These are phyloP conservation scores for Gaultheria prostrata DNA, from an alignment of 148 eudicot species.

Conservation along the genomic window DNA sequence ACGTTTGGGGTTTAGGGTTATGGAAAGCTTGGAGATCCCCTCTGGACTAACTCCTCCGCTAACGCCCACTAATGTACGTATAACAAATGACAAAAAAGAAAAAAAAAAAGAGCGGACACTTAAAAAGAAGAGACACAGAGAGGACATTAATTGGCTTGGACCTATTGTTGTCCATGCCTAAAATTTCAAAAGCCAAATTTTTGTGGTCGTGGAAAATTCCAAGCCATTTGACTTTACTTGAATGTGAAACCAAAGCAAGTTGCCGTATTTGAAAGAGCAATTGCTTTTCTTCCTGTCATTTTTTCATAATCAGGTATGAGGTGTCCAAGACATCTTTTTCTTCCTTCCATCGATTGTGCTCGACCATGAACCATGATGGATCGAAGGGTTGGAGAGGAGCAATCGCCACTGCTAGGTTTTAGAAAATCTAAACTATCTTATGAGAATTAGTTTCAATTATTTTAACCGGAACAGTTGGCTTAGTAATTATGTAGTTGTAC, in stretches of 20 bases:
- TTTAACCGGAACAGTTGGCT: background rate
- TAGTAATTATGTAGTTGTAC: background rate
- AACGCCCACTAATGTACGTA: too few relatives aligned
- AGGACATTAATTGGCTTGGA: too few relatives aligned
- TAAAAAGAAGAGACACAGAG: too few relatives aligned
- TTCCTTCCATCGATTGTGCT: background rate
- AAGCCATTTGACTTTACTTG: background rate
- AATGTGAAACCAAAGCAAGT: background rate
- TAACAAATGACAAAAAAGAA: too few relatives aligned
- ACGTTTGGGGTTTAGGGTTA: too few relatives aligned
- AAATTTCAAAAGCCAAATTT: background rate
- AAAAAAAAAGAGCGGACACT: too few relatives aligned
- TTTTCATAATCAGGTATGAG: too few relatives aligned
- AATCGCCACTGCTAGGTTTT: background rate
- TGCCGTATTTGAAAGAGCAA: background rate
- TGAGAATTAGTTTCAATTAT: background rate
- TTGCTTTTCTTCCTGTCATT: background rate
- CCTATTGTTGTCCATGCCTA: too few relatives aligned
- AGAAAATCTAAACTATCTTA: background rate
- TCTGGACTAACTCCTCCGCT: too few relatives aligned
- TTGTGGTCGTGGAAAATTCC: background rate
- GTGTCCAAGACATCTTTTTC: background rate
- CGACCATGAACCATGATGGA: background rate
- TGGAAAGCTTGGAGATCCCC: too few relatives aligned
- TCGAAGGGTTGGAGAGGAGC: background rate